These are phyloP conservation scores for Spathaspora gorwiae DNA, from an alignment of 805 yeast species.

Conservation along the genomic window DNA sequence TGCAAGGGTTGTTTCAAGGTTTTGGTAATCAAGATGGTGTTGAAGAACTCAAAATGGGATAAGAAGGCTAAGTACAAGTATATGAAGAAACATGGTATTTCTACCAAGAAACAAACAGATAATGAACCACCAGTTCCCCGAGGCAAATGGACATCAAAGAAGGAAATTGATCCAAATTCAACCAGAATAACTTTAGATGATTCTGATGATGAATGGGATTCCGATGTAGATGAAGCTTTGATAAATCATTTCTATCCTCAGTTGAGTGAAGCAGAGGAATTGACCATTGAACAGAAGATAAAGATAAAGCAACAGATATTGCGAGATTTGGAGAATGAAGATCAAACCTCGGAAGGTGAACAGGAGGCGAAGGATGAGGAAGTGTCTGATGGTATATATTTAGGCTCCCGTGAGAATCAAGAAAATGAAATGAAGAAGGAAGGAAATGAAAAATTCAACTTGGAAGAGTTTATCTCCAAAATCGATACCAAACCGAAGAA, in stretches of 20 bases:
- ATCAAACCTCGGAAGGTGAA: slow-evolving; percentile 11
- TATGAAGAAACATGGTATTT: slow-evolving; percentile 38
- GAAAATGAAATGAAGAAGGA: not conserved
- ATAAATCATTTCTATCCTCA: slow-evolving; percentile 38
- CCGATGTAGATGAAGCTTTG: slow-evolving; percentile 37
- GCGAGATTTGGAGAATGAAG: slow-evolving; percentile 15
- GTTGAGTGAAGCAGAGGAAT: slow-evolving; percentile 25
- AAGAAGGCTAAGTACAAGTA: slow-evolving; percentile 37
- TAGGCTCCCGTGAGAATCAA: slow-evolving; percentile 22
- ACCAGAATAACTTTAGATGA: slow-evolving; percentile 20
- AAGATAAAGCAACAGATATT: slow-evolving; percentile 34
- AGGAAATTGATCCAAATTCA: slow-evolving; percentile 6
- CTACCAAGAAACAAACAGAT: slow-evolving; percentile 9
- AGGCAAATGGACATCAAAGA: slow-evolving; percentile 34
- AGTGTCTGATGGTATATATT: slow-evolving; percentile 33
- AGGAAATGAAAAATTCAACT: slow-evolving; percentile 11
- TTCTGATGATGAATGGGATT: slow-evolving; percentile 36
- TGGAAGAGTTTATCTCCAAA: slow-evolving; percentile 19
- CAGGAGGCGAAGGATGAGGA: slow-evolving; percentile 7
- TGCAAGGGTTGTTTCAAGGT: no score
- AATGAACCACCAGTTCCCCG: slow-evolving; percentile 12
- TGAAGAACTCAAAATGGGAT: slow-evolving; percentile 42
- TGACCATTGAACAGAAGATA: slow-evolving; percentile 29
- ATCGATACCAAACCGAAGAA: slow-evolving; percentile 13
- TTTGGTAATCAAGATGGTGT: slow-evolving; percentile 25